Percentiles rank a stretch among this genome's conserved stretches.
Evolutionary conservation across 208 protist genomes (phyloP).

Genomic region (Leishmania aethiopica): DNA sequence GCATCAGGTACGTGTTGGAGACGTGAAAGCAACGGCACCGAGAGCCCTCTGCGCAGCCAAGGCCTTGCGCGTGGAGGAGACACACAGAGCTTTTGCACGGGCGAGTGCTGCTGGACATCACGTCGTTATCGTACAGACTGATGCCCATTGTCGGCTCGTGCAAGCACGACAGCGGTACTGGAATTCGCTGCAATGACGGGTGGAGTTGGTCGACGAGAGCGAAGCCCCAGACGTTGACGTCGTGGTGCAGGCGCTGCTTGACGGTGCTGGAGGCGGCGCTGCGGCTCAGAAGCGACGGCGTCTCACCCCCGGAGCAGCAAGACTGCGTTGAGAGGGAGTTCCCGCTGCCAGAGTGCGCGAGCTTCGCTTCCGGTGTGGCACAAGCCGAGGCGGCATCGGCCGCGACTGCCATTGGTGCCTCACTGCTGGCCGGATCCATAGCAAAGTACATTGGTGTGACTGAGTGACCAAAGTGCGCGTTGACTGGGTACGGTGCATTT

Average conservation of each 20-base stretch:
- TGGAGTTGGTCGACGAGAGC: slow-evolving; percentile 53
- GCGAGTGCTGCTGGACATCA: slow-evolving; percentile 45
- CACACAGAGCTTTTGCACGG: slow-evolving; percentile 57
- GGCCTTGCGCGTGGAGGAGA: slow-evolving; percentile 34
- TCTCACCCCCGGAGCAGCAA: slow-evolving; percentile 25
- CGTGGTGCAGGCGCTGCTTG: slow-evolving; percentile 29
- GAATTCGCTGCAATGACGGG: slow-evolving; percentile 47
- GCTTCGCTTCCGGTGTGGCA: slow-evolving; percentile 9
- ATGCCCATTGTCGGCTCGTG: slow-evolving; percentile 43
- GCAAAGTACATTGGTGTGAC: slow-evolving; percentile 30
- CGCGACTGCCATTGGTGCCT: neutral
- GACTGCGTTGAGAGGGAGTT: slow-evolving; percentile 34
- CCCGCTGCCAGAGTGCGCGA: slow-evolving; percentile 26
- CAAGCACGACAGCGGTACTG: slow-evolving; percentile 47
- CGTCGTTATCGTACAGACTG: slow-evolving; percentile 56
- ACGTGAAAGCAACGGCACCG: slow-evolving; percentile 54
- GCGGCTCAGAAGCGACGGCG: slow-evolving; percentile 19
- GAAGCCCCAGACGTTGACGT: slow-evolving; percentile 50
- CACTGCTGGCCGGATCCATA: slow-evolving; percentile 14
- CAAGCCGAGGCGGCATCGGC: slow-evolving; percentile 8
- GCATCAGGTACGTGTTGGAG: slow-evolving; percentile 34
- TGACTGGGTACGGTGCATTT: slow-evolving; percentile 2
- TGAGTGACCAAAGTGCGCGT: slow-evolving; percentile 13
- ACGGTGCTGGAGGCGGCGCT: slow-evolving; percentile 1
- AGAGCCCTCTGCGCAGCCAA: slow-evolving; percentile 32